Base-by-base conservation (phyloP, 1,284 basidiomycete species). In the Cystobasidium pallidum region DNA sequence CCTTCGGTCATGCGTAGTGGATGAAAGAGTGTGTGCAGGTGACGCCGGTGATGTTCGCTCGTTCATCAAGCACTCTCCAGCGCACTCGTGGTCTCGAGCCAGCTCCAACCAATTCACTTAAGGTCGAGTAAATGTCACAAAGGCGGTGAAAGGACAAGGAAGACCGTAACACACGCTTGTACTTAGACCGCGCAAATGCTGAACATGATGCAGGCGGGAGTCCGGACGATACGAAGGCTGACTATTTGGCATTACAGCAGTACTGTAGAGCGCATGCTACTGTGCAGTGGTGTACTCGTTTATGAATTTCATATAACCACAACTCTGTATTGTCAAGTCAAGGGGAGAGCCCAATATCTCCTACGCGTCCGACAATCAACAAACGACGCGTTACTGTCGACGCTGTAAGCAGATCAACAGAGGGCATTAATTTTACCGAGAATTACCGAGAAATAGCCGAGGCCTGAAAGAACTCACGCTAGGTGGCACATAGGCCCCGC, bases 401-500 rank as follows among this genome's bases (percentile, higher is more conserved):
- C 32, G 67, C 67, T 55, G 59, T 11, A 8, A 26, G 24, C 4
- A 28, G n/a, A 26, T 24, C 6, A 62, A n/a, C 41, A 51, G 11
- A 10, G 45, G 15, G 17, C 17, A 58, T 70, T 24, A 70, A 47
- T 55, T 6, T 3, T 30, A 49, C 7, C 13, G 28, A 8, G 15
- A 24, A n/a, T n/a, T n/a, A n/a, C n/a, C 21, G 24, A 51, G 30
- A 11, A 28, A 47, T 21, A 28, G 26, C 10, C 34, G 0, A 7
- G 17, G 15, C 17, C 17, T 2, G 32, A 8, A 28, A 13, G 26
- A n/a, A 52, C 67, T 70, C 47, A 70, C 70, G 17, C 70, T 63
- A 52, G 70, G 70, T 24, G 70, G 70, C 10, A 51, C 24, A 63
- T 72, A 72, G 17, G 70, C 70, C 21, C 68, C 61, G 17, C 61